Base-by-base conservation (phyloP, 2,329 filamentous ascomycete species). In the Myotisia sp. region DNA sequence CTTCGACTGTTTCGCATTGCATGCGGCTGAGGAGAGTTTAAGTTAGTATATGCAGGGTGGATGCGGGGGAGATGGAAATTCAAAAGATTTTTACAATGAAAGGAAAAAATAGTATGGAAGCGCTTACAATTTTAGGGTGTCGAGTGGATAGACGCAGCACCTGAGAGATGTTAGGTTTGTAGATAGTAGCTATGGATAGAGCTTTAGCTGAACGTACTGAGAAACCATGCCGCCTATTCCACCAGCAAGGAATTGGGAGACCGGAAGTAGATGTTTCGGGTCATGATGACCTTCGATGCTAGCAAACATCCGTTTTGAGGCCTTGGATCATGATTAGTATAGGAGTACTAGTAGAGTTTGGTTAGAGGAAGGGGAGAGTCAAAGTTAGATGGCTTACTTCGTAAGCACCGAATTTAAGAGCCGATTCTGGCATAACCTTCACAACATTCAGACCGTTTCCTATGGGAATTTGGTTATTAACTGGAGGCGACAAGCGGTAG, bases 371-470 rank as follows among this genome's bases (percentile, higher is more conserved):
- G n/a, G 6, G 24, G 6, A 26, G 18, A 26, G 16, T n/a, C n/a
- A n/a, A n/a, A n/a, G n/a, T n/a, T n/a, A 26, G 5, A 18, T 9
- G 41, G 39, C 58, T 48, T 54, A 71, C 72, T 63, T 98, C 90
- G 52, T 94, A 98, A 13, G 86, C 87, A 40, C 90, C 90, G 55
- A 98, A 98, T 59, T 94, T 92, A 53, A 98, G 93, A 17, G 90
- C 87, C 18, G 87, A 94, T 62, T 98, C 90, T 0, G 90, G 90
- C 84, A 95, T 93, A 40, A 98, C 90, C 58, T 98, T 98, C 50
- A 94, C 59, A 2, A 98, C 85, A 47, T 98, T 98, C 46, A 98
- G 65, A 3, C 90, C 90, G 51, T 98, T 98, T 23, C 90, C 86
- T 92, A 47, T 5, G 14, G 33, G 30, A 10, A 14, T 14, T 8